Percentiles rank a stretch among this genome's conserved stretches.
Evolutionary conservation across 2,329 filamentous ascomycete species (phyloP).

Genomic region (Alternaria sp.): DNA sequence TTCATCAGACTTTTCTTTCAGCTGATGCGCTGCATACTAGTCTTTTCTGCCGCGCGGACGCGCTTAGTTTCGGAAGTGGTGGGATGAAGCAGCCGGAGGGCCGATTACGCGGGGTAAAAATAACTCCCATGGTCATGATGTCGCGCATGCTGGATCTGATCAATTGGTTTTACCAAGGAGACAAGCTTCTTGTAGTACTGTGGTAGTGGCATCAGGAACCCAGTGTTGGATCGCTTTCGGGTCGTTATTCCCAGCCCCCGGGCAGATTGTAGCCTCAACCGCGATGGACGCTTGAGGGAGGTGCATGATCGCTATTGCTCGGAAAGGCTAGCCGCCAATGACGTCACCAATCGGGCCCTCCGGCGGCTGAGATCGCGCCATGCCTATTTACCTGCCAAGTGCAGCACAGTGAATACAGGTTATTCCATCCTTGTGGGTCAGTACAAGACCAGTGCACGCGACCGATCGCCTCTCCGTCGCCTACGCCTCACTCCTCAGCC

Average conservation of each 20-base stretch:
- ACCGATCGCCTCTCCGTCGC: conserved; percentile 17
- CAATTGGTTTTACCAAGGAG: neutral
- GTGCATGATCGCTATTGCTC: neutral
- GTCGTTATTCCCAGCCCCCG: neutral
- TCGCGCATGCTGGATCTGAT: neutral
- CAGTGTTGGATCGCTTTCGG: neutral
- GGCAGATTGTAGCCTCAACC: neutral
- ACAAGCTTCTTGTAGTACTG: neutral
- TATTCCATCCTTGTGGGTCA: conserved; percentile 15
- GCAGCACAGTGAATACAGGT: conserved; percentile 30
- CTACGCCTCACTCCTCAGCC: conserved; percentile 30
- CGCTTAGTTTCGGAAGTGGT: neutral
- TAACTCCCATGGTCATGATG: neutral
- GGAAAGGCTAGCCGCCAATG: conserved; percentile 3
- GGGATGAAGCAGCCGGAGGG: neutral
- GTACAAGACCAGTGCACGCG: conserved; percentile 29
- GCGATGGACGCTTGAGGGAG: conserved; percentile 1
- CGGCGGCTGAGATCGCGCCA: conserved; percentile 11
- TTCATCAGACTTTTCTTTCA: neutral
- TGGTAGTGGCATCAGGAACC: neutral
- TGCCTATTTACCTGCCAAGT: conserved; percentile 14
- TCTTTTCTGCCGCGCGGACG: neutral
- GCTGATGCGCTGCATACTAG: neutral
- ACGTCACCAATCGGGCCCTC: conserved; percentile 17
- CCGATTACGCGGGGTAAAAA: neutral